Base-by-base conservation (phyloP, 2,329 filamentous ascomycete genomes). In the Tolypocladium ovalisporum region DNA sequence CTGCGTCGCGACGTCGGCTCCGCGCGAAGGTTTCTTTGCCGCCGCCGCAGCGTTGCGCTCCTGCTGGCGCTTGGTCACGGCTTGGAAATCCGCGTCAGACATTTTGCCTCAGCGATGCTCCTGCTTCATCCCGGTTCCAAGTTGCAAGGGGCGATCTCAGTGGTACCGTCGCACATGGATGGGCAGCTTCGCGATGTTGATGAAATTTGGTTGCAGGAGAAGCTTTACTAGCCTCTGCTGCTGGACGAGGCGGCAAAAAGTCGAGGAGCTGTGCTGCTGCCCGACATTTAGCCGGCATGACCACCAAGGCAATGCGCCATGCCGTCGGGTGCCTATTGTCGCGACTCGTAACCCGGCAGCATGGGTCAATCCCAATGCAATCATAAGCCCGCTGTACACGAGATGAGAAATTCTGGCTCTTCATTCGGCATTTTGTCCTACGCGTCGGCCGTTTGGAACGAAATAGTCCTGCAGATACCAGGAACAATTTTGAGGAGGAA, bases 21-120 rank as follows among this genome's bases (percentile, higher is more conserved):
- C 83, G 78, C 84, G 88, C 72, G 86, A 88, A 76, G 88, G 86
- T 79, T 92, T 92, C 79, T 90, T 94, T 62, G 79, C 81, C 67
- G 86, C 84, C 66, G 88, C 82, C 67, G 83, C 80, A 72, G 88
- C 87, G 75, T 96, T 96, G 72, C 92, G 90, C 87, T 96, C 91
- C 74, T 88, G 87, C 80, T 96, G 91, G 71, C 93, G 87, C 79
- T 86, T 88, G 76, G 86, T 86, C 74, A 96, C 88, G 68, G 86
- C 82, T 70, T 94, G 89, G 75, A 96, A 94, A 75, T 95, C 90
- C 74, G 88, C 87, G 78, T 86, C 82, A 75, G 83, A 85, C 83
- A 87, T 86, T 65, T 71, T 81, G 72, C 62, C 63, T 72, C 67
- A 72, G 61, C 60, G 57, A 57, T 63, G 58, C 62, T 62, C 65